Conservation (phyloP, 495 filamentous ascomycete genomes). For the Apodospora peruviana region DNA sequence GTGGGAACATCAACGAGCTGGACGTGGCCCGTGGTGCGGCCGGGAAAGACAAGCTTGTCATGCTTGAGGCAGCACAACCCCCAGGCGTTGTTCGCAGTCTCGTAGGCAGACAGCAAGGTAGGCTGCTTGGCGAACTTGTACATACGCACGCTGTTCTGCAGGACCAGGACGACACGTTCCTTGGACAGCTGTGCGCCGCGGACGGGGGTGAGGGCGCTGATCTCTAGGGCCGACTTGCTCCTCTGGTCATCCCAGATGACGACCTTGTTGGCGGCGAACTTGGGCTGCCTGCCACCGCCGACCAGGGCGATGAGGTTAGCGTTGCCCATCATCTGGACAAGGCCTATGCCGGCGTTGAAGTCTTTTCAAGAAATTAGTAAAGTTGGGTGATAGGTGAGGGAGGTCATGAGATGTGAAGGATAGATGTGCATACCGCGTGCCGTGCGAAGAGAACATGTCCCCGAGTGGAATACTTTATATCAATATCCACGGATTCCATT, state of each 20-base stretch:
- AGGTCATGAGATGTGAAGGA: slow-evolving; percentile 1
- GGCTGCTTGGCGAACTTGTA: slow-evolving; percentile 76
- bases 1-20: slow-evolving; percentile 78
- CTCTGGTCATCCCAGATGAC: slow-evolving; percentile 90
- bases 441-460: slow-evolving; percentile 69
- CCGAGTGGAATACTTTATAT: slow-evolving; percentile 76
- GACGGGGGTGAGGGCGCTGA: slow-evolving; percentile 54
- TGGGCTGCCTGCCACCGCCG: slow-evolving; percentile 80
- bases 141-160: slow-evolving; percentile 76
- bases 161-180: slow-evolving; percentile 71
- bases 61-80: slow-evolving; percentile 76
- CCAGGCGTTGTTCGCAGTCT: slow-evolving; percentile 80
- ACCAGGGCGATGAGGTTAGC: slow-evolving; percentile 86
- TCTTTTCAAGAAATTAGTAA: slow-evolving; percentile 45
- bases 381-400: neutral
- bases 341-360: slow-evolving; percentile 77
- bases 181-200: slow-evolving; percentile 73
- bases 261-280: slow-evolving; percentile 85
- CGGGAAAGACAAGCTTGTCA: slow-evolving; percentile 73
- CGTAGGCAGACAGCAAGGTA: slow-evolving; percentile 65
- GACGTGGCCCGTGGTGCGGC: slow-evolving; percentile 80
- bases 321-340: slow-evolving; percentile 82
- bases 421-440: slow-evolving; percentile 32
- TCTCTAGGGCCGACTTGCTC: slow-evolving; percentile 61
- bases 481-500: slow-evolving; percentile 24